Conservation (phyloP, 2,329 filamentous ascomycete species). For the Xylariaceae sp. region DNA sequence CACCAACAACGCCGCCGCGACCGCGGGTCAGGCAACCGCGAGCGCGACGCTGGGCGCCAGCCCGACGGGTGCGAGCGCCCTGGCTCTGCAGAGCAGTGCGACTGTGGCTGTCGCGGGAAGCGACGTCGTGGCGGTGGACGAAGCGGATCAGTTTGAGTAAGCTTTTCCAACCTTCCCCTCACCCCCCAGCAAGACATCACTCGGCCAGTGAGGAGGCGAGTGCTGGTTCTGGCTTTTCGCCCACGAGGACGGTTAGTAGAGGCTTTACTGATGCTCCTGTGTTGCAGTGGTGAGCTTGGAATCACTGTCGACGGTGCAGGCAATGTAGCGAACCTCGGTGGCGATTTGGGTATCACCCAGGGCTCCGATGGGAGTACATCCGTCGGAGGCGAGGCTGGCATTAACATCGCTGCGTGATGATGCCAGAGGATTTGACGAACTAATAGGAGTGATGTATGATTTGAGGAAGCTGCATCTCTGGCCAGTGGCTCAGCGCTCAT, state of each 20-base stretch:
- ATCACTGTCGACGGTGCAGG: conserved; percentile 9
- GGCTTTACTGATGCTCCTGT: neutral
- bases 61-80: conserved; percentile 1
- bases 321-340: conserved; percentile 12
- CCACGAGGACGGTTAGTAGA: too few relatives aligned
- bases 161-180: neutral
- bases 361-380: conserved; percentile 14
- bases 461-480: too few relatives aligned
- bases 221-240: too few relatives aligned
- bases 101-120: neutral
- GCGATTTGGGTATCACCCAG: conserved; percentile 15
- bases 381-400: conserved; percentile 14
- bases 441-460: too few relatives aligned
- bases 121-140: conserved; percentile 6
- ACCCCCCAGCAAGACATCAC: too few relatives aligned
- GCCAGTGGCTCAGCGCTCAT: too few relatives aligned
- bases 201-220: too few relatives aligned
- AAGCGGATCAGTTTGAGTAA: conserved; percentile 12
- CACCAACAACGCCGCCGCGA: conserved; percentile 1
- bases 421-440: too few relatives aligned
- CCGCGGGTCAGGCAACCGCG: neutral
- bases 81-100: neutral
- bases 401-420: conserved; percentile 10
- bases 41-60: neutral
- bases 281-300: conserved; percentile 7